A percentile compares a stretch with the other conserved stretches of the same genome.
Evolutionary conservation across 176 grass and related monocot species (phyloP).

Genomic region (Ensete glaucum): DNA sequence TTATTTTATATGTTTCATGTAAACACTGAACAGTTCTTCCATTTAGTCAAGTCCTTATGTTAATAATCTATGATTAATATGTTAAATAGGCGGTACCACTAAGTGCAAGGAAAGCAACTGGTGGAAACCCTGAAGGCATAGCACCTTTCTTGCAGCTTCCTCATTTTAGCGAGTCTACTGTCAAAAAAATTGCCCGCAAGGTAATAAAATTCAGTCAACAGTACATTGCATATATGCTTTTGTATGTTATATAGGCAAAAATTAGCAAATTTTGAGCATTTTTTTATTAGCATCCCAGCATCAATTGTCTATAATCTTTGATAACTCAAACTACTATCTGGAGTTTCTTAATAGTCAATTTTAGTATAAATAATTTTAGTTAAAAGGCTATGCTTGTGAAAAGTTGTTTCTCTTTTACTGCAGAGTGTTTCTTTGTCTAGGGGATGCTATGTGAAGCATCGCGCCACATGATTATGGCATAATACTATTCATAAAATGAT

Average conservation of each 20-base stretch:
- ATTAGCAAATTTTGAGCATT: background rate
- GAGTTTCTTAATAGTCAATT: background rate
- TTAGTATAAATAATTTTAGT: background rate
- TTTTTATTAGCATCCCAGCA: background rate
- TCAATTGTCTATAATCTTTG: background rate
- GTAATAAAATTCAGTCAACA: conserved; percentile 23
- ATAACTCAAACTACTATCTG: background rate
- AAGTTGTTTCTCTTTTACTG: background rate
- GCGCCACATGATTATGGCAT: too few species aligned
- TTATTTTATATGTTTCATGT: too few species aligned
- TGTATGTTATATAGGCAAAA: background rate
- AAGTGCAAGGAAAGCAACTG: conserved; percentile 66
- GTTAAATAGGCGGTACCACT: conserved; percentile 65
- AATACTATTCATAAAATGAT: too few species aligned
- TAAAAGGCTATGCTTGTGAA: background rate
- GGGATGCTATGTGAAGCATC: too few species aligned
- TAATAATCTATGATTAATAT: conserved; percentile 7
- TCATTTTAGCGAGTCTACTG: conserved; percentile 62
- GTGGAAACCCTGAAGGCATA: conserved; percentile 74
- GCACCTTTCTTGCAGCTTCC: conserved; percentile 90
- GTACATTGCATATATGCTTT: background rate
- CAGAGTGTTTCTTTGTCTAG: background rate
- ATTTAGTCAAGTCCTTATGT: background rate
- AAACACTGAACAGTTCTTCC: background rate
- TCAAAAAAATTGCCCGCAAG: conserved; percentile 83